These are phyloP conservation scores for Microbotryum violaceum DNA, from an alignment of 1,284 basidiomycete species.

Conservation along the genomic window DNA sequence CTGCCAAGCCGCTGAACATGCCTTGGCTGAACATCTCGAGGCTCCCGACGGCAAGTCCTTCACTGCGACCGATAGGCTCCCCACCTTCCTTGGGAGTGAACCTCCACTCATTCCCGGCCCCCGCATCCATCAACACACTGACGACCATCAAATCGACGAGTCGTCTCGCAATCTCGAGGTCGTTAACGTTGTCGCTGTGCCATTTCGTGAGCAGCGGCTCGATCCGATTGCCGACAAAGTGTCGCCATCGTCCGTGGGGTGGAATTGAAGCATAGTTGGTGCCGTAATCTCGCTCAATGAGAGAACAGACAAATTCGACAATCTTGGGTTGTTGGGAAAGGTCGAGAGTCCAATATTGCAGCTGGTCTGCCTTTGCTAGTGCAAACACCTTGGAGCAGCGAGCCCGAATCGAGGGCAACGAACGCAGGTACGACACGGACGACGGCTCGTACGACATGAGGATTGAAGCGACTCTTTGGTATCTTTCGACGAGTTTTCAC, in stretches of 20 bases:
- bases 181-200: slow-evolving; percentile 47
- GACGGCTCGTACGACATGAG: too few species aligned
- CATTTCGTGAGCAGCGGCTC: slow-evolving; percentile 49
- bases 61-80: slow-evolving; percentile 62
- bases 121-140: slow-evolving; percentile 86
- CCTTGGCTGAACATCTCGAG: slow-evolving; percentile 80
- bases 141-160: slow-evolving; percentile 87
- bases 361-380: slow-evolving; percentile 61
- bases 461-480: too few species aligned
- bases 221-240: slow-evolving; percentile 60
- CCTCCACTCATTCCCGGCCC: slow-evolving; percentile 75
- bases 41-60: slow-evolving; percentile 87
- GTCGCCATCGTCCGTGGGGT: slow-evolving; percentile 84
- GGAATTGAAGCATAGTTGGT: slow-evolving; percentile 63
- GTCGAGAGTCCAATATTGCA: slow-evolving; percentile 80
- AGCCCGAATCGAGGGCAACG: slow-evolving; percentile 77
- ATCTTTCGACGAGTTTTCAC: too few species aligned
- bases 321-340: slow-evolving; percentile 63
- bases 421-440: slow-evolving; percentile 58
- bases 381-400: slow-evolving; percentile 70
- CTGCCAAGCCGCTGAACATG: slow-evolving; percentile 62
- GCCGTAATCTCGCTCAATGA: slow-evolving; percentile 83
- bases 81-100: slow-evolving; percentile 57
- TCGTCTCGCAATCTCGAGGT: slow-evolving; percentile 58
- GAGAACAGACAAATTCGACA: slow-evolving; percentile 68